Evolutionary conservation across 305 asterid genomes (phyloP).

Genomic region (Coffea humblotiana): DNA sequence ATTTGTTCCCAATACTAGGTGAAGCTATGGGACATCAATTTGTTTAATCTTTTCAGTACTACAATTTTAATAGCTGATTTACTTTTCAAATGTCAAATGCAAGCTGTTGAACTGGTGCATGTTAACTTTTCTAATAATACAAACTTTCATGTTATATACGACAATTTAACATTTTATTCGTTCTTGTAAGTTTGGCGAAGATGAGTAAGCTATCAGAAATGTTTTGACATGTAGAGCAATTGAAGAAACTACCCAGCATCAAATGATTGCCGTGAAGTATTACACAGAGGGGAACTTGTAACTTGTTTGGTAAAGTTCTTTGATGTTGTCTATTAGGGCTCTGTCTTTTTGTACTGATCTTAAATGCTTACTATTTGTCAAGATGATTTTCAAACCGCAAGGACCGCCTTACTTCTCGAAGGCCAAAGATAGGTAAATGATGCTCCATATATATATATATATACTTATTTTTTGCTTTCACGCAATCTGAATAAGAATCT

Average conservation of each 20-base stretch:
- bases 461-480: background rate
- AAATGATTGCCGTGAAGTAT: slow-evolving; percentile 71
- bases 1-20: background rate
- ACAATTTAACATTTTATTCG: background rate
- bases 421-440: slow-evolving; percentile 78
- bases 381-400: slow-evolving; percentile 92
- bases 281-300: slow-evolving; percentile 87
- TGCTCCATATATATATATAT: background rate
- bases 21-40: background rate
- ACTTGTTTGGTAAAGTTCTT: slow-evolving; percentile 77
- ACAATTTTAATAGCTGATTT: background rate
- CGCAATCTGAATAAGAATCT: background rate
- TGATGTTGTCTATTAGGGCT: background rate
- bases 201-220: slow-evolving; percentile 20
- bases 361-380: slow-evolving; percentile 25
- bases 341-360: background rate
- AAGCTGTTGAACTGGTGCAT: background rate
- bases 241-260: slow-evolving; percentile 78
- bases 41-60: background rate
- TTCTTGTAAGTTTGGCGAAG: background rate
- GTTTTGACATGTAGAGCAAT: slow-evolving; percentile 47
- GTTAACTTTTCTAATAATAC: background rate
- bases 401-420: slow-evolving; percentile 75
- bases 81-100: background rate
- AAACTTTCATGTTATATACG: background rate